Base-by-base conservation (phyloP, 768 basidiomycete species). In the Lactarius vividus region DNA sequence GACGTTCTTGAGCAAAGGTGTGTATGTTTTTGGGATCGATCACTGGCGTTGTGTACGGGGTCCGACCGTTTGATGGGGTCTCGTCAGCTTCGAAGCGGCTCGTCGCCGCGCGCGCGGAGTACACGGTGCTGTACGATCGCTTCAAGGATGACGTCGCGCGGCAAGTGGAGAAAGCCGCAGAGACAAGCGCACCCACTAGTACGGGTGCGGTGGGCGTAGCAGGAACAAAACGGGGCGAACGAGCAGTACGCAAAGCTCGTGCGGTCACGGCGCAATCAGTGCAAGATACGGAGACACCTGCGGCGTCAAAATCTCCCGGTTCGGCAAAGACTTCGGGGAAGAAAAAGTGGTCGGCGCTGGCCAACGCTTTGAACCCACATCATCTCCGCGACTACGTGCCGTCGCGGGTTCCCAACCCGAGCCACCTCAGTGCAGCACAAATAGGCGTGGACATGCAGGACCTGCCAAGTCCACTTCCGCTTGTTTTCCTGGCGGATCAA, bases 291-390 rank as follows among this genome's bases (percentile, higher is more conserved):
- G 75, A 53, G 74, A 75, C 58, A 74, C 74, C 29, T 67, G 71
- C 56, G 65, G 72, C 57, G 71, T 67, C 49, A 70, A 70, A 60
- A 72, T 71, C 63, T 66, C 57, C 70, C 54, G 59, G 60, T 76
- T 73, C 15, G 28, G 61, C 62, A 26, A 66, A 63, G 53, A 80
- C 71, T 71, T 72, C 71, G 66, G 72, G 75, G 57, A 95, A 94
- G 84, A 96, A 97, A 86, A 98, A 97, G 79, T 85, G 94, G 57
- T 89, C 89, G 57, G 89, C 89, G 5, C 81, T 94, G 37, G 94
- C 94, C 54, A 96, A 97, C 75, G 94, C 93, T 54, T 91, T 92
- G 60, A 97, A 98, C 74, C 95, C 94, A 3, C 96, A 98, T 77
- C 96, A 97, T 78, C 82, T 96, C 64, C 83, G 90, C 73, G 98